A percentile compares a stretch with the other conserved stretches of the same genome.
phyloP scores from a whole-genome alignment of 1,139 yeast species.

The Lodderomyces parapsilosis region DNA sequence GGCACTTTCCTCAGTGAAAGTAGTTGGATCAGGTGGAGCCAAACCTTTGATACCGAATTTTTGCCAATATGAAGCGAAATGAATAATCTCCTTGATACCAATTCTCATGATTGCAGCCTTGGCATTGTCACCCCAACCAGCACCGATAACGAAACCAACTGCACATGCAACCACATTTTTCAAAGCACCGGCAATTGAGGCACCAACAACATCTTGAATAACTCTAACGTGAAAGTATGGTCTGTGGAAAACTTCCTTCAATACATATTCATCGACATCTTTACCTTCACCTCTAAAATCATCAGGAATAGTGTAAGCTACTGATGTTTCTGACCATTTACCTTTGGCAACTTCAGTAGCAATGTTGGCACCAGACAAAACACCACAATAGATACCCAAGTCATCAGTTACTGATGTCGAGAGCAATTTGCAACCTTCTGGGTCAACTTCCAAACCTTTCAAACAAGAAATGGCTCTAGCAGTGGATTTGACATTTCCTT shows the following conservation, averaged over 20 bases:
- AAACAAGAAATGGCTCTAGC: slow-evolving; percentile 89
- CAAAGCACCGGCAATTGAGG: slow-evolving; percentile 91
- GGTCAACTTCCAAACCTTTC: slow-evolving; percentile 84
- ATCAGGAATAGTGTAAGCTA: slow-evolving; percentile 74
- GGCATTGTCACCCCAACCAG: slow-evolving; percentile 98
- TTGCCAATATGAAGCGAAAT: slow-evolving; percentile 44
- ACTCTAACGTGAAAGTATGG: slow-evolving; percentile 94
- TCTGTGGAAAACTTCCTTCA: slow-evolving; percentile 85
- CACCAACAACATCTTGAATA: slow-evolving; percentile 88
- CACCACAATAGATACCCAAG: slow-evolving; percentile 89
- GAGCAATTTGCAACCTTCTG: slow-evolving; percentile 76
- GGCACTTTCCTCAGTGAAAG: slow-evolving; percentile 88
- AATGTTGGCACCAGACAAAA: slow-evolving; percentile 89
- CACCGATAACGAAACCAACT: slow-evolving; percentile 93
- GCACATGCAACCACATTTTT: slow-evolving; percentile 92
- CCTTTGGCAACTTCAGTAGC: slow-evolving; percentile 94
- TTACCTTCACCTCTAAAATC: slow-evolving; percentile 70
- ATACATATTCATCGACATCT: slow-evolving; percentile 68
- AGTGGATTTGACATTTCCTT: slow-evolving; percentile 65
- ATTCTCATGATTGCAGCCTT: slow-evolving; percentile 95
- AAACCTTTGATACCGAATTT: slow-evolving; percentile 69
- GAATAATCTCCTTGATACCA: slow-evolving; percentile 82
- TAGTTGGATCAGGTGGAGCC: slow-evolving; percentile 70
- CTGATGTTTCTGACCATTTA: slow-evolving; percentile 93
- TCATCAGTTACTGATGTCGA: slow-evolving; percentile 72